A percentile compares a stretch with the other conserved stretches of the same genome.
phyloP scores from a whole-genome alignment of 805 yeast species.

The Candida cerambycidarum region DNA sequence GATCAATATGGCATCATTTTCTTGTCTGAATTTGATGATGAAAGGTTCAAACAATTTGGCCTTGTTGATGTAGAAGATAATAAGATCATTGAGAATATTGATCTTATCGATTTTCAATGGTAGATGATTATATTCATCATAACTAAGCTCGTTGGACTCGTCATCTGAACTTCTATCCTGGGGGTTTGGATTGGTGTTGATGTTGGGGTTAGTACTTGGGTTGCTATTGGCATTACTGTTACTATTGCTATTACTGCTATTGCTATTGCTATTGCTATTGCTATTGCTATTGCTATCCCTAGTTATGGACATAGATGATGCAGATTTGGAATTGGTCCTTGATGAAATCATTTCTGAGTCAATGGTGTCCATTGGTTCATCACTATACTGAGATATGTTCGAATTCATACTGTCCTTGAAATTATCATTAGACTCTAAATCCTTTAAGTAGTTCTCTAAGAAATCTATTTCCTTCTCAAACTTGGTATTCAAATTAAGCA shows the following conservation, averaged over 20 bases:
- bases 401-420: slow-evolving; percentile 1
- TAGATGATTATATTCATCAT: slow-evolving; percentile 20
- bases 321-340: not conserved
- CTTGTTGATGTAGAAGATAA: slow-evolving; percentile 48
- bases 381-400: not conserved
- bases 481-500: slow-evolving; percentile 37
- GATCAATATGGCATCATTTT: slow-evolving; percentile 25
- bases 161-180: slow-evolving; percentile 5
- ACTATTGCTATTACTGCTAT: too few relatives aligned
- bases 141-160: slow-evolving; percentile 15
- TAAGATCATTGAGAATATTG: slow-evolving; percentile 45
- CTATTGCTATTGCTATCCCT: not conserved
- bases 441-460: slow-evolving; percentile 20
- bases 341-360: not conserved
- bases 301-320: not conserved
- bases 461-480: slow-evolving; percentile 43
- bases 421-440: slow-evolving; percentile 8
- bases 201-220: too few relatives aligned
- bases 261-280: too few relatives aligned
- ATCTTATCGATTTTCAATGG: slow-evolving; percentile 25
- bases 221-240: too few relatives aligned
- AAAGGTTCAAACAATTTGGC: slow-evolving; percentile 55
- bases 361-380: not conserved
- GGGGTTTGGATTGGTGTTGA: too few relatives aligned
- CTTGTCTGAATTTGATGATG: slow-evolving; percentile 30